Conservation (phyloP, 2,329 filamentous ascomycete species). For the Exophiala aquamarina region DNA sequence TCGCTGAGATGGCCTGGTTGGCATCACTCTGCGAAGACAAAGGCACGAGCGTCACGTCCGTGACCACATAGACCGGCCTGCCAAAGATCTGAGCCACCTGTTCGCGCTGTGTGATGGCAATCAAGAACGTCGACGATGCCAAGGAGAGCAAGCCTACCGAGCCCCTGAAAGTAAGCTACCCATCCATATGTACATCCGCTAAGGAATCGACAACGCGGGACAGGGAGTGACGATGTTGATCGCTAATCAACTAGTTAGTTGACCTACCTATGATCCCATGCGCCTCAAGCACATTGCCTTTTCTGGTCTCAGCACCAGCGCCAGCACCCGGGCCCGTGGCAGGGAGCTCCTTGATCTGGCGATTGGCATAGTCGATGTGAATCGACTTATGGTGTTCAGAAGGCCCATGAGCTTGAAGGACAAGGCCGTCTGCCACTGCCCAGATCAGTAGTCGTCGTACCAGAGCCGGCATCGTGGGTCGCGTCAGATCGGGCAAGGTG, state of each 20-base stretch:
- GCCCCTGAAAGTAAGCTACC: too few relatives aligned
- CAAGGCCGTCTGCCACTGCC: slow-evolving; percentile 77
- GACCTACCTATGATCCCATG: slow-evolving; percentile 58
- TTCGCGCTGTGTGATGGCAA: slow-evolving; percentile 81
- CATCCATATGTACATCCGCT: too few relatives aligned
- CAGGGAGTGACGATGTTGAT: too few relatives aligned
- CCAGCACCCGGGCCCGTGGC: slow-evolving; percentile 10
- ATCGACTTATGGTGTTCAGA: slow-evolving; percentile 52
- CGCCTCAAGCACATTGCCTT: slow-evolving; percentile 45
- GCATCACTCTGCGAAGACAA: slow-evolving; percentile 75
- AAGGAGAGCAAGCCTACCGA: slow-evolving; percentile 88
- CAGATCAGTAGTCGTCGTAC: slow-evolving; percentile 78
- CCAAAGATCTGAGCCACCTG: slow-evolving; percentile 86
- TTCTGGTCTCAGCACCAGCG: slow-evolving; percentile 30
- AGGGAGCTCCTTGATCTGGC: slow-evolving; percentile 48
- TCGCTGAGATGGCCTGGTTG: slow-evolving; percentile 62
- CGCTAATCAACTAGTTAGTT: slow-evolving; percentile 17
- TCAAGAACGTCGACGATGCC: slow-evolving; percentile 76
- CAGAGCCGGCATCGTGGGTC: slow-evolving; percentile 66
- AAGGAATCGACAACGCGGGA: too few relatives aligned
- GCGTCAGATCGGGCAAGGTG: not conserved
- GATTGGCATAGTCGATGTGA: slow-evolving; percentile 68
- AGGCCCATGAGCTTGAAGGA: slow-evolving; percentile 70
- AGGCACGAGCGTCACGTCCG: slow-evolving; percentile 87
- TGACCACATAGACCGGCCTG: slow-evolving; percentile 80